Base-by-base conservation (phyloP, 495 filamentous ascomycete genomes). In the Daldinia loculata region DNA sequence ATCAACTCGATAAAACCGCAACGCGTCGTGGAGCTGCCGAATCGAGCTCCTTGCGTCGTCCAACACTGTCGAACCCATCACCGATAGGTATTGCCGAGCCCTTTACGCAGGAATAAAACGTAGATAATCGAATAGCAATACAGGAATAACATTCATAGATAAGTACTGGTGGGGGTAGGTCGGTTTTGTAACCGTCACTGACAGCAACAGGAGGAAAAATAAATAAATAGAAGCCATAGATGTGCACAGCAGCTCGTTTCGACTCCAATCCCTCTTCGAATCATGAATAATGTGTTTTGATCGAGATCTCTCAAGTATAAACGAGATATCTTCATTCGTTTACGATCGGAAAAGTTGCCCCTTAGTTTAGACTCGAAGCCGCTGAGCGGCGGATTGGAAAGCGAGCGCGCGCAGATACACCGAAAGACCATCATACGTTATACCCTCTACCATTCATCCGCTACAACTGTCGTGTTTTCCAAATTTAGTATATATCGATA, bases 301-400 rank as follows among this genome's bases (percentile, higher is more conserved):
- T 63, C 66, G 59, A 69, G 60, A 69, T 69, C 53, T 14, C 12
- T 36, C 34, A 4, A 36, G 3, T 27, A 58, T 51, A 19, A 34
- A 52, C 14, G 14, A 56, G 36, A 64, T 64, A 24, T 30, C 24
- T 55, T 3, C 63, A 56, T 60, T 29, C 30, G n/a, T 51, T 19
- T 32, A 48, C 56, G 59, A 63, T 69, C 59, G 15, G 26, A 19
- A 6, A 22, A n/a, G 63, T 34, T n/a, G 39, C 66, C 52, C 11
- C 61, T 52, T 26, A 45, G 11, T 55, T 43, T 41, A 19, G 26
- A 11, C 11, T 29, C n/a, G 22, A 30, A n/a, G n/a, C 43, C 26
- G 19, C 36, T 17, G 12, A 43, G 12, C 17, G 29, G n/a, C 29
- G 1, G 7, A 15, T 36, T 56, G 4, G 30, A 12, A 34, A 38